phyloP scores from a whole-genome alignment of 2,329 filamentous ascomycete genomes.

The Ceratocystiopsis sp. region DNA sequence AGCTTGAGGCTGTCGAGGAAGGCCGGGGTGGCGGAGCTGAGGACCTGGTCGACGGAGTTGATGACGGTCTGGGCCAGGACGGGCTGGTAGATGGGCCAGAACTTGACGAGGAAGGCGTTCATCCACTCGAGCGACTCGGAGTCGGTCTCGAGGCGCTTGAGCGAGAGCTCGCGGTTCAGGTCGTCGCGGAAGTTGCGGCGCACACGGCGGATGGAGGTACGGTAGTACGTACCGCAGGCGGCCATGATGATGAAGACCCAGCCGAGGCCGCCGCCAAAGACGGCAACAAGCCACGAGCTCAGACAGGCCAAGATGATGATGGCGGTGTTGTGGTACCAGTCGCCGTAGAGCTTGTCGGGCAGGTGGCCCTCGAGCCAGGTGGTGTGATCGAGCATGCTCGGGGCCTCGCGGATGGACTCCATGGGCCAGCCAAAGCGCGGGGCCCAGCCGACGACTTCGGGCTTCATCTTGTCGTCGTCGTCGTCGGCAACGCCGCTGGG shows the following conservation, averaged over 20 bases:
- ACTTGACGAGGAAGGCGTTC: slow-evolving; percentile 95
- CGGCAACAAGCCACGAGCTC: slow-evolving; percentile 73
- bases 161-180: slow-evolving; percentile 64
- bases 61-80: slow-evolving; percentile 85
- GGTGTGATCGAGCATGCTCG: slow-evolving; percentile 69
- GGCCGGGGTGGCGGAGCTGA: slow-evolving; percentile 78
- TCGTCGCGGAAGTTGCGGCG: slow-evolving; percentile 94
- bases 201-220: slow-evolving; percentile 83
- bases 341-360: slow-evolving; percentile 81
- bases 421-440: slow-evolving; percentile 61
- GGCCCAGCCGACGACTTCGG: slow-evolving; percentile 59
- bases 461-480: slow-evolving; percentile 38
- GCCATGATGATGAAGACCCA: slow-evolving; percentile 95
- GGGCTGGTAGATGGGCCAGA: slow-evolving; percentile 97
- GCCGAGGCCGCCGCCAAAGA: slow-evolving; percentile 76
- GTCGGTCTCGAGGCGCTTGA: slow-evolving; percentile 77
- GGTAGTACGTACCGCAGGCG: slow-evolving; percentile 83
- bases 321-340: slow-evolving; percentile 97
- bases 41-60: slow-evolving; percentile 85
- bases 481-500: slow-evolving; percentile 33
- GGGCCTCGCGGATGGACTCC: slow-evolving; percentile 38
- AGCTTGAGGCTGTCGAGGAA: slow-evolving; percentile 90
- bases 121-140: slow-evolving; percentile 95
- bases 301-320: slow-evolving; percentile 88
- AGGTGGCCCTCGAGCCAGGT: slow-evolving; percentile 73